Conservation (phyloP, 495 filamentous ascomycete genomes). For the Penicillium argentinense region DNA sequence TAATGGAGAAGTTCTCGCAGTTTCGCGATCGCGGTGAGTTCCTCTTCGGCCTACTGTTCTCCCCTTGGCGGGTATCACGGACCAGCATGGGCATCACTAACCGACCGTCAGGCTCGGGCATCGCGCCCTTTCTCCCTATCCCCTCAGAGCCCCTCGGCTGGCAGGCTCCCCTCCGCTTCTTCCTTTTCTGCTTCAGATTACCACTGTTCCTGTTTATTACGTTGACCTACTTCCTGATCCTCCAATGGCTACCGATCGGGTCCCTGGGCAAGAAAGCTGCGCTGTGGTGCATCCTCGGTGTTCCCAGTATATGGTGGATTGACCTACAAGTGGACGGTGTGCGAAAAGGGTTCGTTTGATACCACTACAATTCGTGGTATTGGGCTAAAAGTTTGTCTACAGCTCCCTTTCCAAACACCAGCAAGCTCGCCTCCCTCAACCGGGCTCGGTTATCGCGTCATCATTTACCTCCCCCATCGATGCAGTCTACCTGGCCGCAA, state of each 20-base stretch:
- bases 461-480: constrained; percentile 92
- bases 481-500: constrained; percentile 89
- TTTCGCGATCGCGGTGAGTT: constrained; percentile 85
- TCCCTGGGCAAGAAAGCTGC: constrained; percentile 74
- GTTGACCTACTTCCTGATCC: constrained; percentile 70
- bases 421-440: constrained; percentile 69
- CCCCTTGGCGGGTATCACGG: background rate
- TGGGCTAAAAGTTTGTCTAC: background rate
- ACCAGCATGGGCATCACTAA: background rate
- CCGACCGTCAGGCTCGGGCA: constrained; percentile 71
- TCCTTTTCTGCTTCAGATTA: constrained; percentile 79
- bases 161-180: constrained; percentile 60
- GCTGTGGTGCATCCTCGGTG: constrained; percentile 80
- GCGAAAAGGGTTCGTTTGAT: constrained; percentile 70
- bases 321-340: constrained; percentile 96
- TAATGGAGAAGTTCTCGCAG: constrained; percentile 98
- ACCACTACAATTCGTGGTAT: too few relatives aligned
- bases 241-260: constrained; percentile 87
- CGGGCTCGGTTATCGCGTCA: constrained; percentile 77
- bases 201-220: constrained; percentile 71
- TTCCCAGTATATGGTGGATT: constrained; percentile 95
- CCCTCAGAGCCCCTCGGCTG: constrained; percentile 58
- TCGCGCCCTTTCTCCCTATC: constrained; percentile 91
- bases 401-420: constrained; percentile 61
- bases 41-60: background rate